These are phyloP conservation scores for Termitomyces sp. DNA, from an alignment of 768 basidiomycete species.

Conservation along the genomic window DNA sequence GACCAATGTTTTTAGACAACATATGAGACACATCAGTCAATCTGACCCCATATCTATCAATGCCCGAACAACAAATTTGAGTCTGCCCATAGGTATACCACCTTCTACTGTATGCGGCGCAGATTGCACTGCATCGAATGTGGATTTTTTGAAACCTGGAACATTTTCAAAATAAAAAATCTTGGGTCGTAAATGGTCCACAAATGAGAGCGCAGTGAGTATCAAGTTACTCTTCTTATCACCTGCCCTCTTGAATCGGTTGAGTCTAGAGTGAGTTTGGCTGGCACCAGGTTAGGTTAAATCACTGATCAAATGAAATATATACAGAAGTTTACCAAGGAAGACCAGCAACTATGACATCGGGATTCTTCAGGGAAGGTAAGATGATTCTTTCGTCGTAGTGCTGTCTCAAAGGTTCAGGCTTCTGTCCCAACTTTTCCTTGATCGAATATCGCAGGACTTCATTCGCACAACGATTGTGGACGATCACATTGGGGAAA, in stretches of 20 bases:
- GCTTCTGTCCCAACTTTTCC: slow-evolving; percentile 32
- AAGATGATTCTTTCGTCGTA: slow-evolving; percentile 24
- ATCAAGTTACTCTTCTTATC: slow-evolving; percentile 68
- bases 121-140: slow-evolving; percentile 34
- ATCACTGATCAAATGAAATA: neutral
- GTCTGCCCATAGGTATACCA: slow-evolving; percentile 66
- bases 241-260: slow-evolving; percentile 63
- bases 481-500: slow-evolving; percentile 43
- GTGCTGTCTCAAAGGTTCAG: slow-evolving; percentile 34
- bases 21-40: neutral
- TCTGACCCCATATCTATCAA: slow-evolving; percentile 60
- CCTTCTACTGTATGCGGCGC: slow-evolving; percentile 44
- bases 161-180: slow-evolving; percentile 50
- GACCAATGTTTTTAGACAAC: neutral
- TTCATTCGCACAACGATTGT: slow-evolving; percentile 68
- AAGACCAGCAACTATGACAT: slow-evolving; percentile 65
- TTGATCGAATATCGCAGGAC: slow-evolving; percentile 56
- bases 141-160: slow-evolving; percentile 39
- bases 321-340: slow-evolving; percentile 48
- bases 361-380: slow-evolving; percentile 14
- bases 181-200: slow-evolving; percentile 39
- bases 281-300: slow-evolving; percentile 27
- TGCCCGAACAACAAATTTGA: slow-evolving; percentile 60
- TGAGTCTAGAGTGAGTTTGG: slow-evolving; percentile 68
- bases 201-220: slow-evolving; percentile 48